Base-by-base conservation (phyloP, 2,329 filamentous ascomycete genomes). In the Trichoderma cornu-damae region DNA sequence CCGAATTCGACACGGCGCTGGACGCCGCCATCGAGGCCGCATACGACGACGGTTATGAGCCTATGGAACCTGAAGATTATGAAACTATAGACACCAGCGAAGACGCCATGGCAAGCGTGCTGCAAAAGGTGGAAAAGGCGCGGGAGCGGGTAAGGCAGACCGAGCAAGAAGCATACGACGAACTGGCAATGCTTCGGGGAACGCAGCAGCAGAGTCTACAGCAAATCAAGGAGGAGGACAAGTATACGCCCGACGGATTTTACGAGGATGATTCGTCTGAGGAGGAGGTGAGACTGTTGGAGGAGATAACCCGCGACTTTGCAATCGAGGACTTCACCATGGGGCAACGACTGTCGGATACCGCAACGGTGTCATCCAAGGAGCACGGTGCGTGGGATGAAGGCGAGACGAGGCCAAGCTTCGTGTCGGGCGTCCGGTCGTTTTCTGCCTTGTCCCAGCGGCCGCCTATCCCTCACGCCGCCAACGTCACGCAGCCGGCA, bases 11-110 rank as follows among this genome's bases (percentile, higher is more conserved):
- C 72, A 91, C 90, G 7, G 94, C 94, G 3, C 79, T 97, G 42
- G 93, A 97, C 73, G 93, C 92, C 22, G 94, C 94, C 12, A 92
- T 97, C 7, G 94, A 97, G 71, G 93, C 93, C 50, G 94, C 93
- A 4, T 99, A 97, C 70, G 88, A 96, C 69, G 91, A 96, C 61
- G 89, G 89, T 0, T 89, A 90, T 61, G 91, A 96, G 67, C 88
- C 88, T 3, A 84, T 82, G 69, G 78, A 79, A 16, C 71, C 78
- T 6, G 74, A 76, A 22, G 72, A 77, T n/a, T 63, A 68, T n/a
- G 62, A 59, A 6, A 28, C 62, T 57, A 67, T 73, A 44, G 68
- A 70, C 22, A 67, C 73, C 34, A 70, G 76, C 46, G 71, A 75
- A 12, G 71, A 80, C 28, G 71, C 77, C 20, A 76, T 81, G 7